These are phyloP conservation scores for Butyriboletus loyo DNA, from an alignment of 768 basidiomycete genomes.

Conservation along the genomic window DNA sequence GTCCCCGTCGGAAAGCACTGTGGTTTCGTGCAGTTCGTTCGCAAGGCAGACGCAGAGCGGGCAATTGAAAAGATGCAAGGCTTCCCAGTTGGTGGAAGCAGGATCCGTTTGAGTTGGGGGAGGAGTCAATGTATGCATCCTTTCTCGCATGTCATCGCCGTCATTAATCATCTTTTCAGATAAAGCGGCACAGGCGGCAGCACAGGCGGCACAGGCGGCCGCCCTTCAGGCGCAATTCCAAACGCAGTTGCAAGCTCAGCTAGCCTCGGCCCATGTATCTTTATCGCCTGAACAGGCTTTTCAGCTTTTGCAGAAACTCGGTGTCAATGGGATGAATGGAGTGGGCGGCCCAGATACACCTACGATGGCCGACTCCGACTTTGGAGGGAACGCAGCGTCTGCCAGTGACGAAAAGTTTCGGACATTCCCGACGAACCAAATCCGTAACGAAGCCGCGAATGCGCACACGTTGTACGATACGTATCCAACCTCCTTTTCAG, in stretches of 20 bases:
- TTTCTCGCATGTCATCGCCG: not conserved
- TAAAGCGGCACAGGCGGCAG: conserved; percentile 89
- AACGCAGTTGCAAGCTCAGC: conserved; percentile 35
- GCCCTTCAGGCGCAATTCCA: conserved; percentile 53
- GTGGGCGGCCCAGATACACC: conserved; percentile 8
- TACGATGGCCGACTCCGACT: conserved; percentile 7
- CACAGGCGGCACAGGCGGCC: conserved; percentile 76
- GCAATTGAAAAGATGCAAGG: conserved; percentile 98
- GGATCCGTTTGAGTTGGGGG: conserved; percentile 91
- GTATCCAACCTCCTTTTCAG: conserved; percentile 16
- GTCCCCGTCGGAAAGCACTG: conserved; percentile 96
- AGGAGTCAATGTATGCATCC: conserved; percentile 72
- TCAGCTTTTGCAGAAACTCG: conserved; percentile 57
- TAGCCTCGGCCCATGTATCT: conserved; percentile 21
- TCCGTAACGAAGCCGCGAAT: conserved; percentile 13
- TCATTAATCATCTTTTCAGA: conserved; percentile 41
- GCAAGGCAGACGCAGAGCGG: conserved; percentile 85
- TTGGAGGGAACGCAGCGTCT: conserved; percentile 14
- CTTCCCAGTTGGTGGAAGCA: conserved; percentile 88
- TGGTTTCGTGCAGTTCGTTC: conserved; percentile 93
- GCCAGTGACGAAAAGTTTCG: conserved; percentile 29
- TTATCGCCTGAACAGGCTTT: conserved; percentile 63
- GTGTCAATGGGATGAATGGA: conserved; percentile 39
- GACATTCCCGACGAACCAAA: conserved; percentile 19
- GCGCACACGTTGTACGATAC: conserved; percentile 20